phyloP scores from a whole-genome alignment of 345 rosid species.

The Euphorbia lathyris region DNA sequence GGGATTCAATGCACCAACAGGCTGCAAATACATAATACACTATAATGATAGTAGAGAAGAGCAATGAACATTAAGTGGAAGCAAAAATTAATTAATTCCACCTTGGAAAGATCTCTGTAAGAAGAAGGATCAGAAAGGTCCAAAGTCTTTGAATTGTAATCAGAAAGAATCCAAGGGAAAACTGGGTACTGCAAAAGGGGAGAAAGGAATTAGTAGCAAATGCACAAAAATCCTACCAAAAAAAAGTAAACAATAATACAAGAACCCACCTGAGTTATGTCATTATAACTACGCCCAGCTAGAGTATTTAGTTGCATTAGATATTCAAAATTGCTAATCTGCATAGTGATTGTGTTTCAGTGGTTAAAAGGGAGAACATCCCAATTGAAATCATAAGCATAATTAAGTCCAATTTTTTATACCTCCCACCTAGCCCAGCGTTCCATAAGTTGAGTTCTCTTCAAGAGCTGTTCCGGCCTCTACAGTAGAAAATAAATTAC shows the following conservation, averaged over 20 bases:
- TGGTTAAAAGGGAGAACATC: conserved; percentile 17
- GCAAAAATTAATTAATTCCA: conserved; percentile 35
- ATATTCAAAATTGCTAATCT: conserved; percentile 99
- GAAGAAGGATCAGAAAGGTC: conserved; percentile 84
- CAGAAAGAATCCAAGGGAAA: conserved; percentile 96
- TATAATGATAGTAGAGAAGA: conserved; percentile 25
- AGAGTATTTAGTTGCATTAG: conserved; percentile 91
- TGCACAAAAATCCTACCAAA: neutral
- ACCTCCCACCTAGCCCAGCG: conserved; percentile 99
- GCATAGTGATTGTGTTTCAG: conserved; percentile 32
- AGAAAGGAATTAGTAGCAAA: conserved; percentile 15
- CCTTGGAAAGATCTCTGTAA: conserved; percentile 97
- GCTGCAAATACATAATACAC: conserved; percentile 51
- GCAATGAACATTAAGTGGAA: conserved; percentile 15
- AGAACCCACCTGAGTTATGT: conserved; percentile 84
- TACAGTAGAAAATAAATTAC: conserved; percentile 27
- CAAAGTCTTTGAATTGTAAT: conserved; percentile 68
- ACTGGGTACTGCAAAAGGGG: conserved; percentile 82
- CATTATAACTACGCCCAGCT: conserved; percentile 99
- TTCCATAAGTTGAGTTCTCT: conserved; percentile 94
- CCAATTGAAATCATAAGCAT: neutral
- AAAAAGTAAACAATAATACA: neutral
- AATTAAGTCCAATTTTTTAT: conserved; percentile 24
- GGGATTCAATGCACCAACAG: conserved; percentile 89
- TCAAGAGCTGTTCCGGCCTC: conserved; percentile 97